Evolutionary conservation across 176 grass and related monocot species (phyloP), one percentile per base, ranked within the genome.

Genomic region (Calamus simplicifolius): DNA sequence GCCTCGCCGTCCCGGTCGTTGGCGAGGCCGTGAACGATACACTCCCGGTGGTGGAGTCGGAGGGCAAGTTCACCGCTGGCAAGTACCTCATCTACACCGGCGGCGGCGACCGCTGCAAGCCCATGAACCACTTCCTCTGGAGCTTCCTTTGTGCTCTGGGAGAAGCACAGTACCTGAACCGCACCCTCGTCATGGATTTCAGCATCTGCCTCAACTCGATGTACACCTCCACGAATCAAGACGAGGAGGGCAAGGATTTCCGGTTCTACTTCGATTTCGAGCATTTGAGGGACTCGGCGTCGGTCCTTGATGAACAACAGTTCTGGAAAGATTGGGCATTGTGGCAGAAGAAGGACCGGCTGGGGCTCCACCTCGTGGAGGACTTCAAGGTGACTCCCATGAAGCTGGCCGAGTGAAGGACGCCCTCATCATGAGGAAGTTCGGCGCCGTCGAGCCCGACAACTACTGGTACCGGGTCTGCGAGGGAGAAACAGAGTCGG

Each of bases 121-220:
- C 71, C 86, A 96, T 96, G 91, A 96, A 96, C 68, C 91, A 87
- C 65, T 90, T 67, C 66, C 69, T 96, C 27, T 90, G 91, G 91
- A 84, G 91, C 0, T 85, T 96, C 26, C 71, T 96, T 19, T 90
- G 86, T 64, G 77, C 86, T 0, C 82, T 95, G 3, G 86, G 91
- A 8, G 91, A 96, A 63, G 91, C 91, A 1, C 77, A 90, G 49
- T 87, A 84, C 76, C 79, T 90, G 83, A 96, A 96, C 19, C 73
- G 91, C 43, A 87, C 91, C 0, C 83, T 96, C 56, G 91, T 90
- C 59, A 90, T 96, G 86, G 86, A 96, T 60, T 73, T 82, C 8
- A 74, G 69, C 13, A 61, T 96, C 51, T 90, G 91, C 77, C 86
- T 96, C 35, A 79, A 73, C 59, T 81, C 77, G 25, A 62, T 69